Conservation (phyloP, 1,284 basidiomycete genomes). For the Taiwanofungus camphoratus region DNA sequence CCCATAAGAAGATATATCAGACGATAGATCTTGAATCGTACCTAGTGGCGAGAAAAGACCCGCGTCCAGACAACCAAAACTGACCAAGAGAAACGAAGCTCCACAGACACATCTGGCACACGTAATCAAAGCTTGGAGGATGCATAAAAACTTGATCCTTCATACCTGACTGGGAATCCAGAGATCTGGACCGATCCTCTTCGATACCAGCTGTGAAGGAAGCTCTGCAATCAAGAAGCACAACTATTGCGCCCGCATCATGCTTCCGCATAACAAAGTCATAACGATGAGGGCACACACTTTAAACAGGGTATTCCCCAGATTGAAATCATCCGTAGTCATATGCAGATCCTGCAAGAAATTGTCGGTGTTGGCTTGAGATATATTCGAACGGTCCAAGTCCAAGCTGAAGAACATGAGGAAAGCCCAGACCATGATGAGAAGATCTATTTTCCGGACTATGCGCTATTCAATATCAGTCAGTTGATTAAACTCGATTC, state of each 20-base stretch:
- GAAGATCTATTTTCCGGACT: constrained; percentile 55
- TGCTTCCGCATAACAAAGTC: neutral
- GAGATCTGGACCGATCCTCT: constrained; percentile 62
- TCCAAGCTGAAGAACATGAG: constrained; percentile 57
- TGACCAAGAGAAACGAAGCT: constrained; percentile 54
- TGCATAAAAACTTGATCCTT: neutral
- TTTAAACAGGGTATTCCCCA: constrained; percentile 47
- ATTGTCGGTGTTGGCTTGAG: constrained; percentile 62
- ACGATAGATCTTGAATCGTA: constrained; percentile 34
- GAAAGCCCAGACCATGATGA: constrained; percentile 60
- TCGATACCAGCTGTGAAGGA: constrained; percentile 70
- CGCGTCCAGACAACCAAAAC: constrained; percentile 55
- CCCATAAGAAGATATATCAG: constrained; percentile 21
- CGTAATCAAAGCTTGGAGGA: constrained; percentile 5
- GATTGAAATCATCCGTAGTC: constrained; percentile 61
- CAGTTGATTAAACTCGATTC: too few relatives aligned
- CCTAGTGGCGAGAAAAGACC: constrained; percentile 42
- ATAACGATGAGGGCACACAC: constrained; percentile 8
- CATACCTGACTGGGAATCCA: constrained; percentile 68
- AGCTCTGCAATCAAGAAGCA: constrained; percentile 59
- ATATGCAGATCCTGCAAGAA: constrained; percentile 58
- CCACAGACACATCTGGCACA: constrained; percentile 45
- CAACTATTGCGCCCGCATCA: constrained; percentile 38
- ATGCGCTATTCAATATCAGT: constrained; percentile 40
- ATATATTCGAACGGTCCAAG: constrained; percentile 52